Conservation (phyloP, 202 grass and related monocot species). For the Dendrocalamus latiflorus region DNA sequence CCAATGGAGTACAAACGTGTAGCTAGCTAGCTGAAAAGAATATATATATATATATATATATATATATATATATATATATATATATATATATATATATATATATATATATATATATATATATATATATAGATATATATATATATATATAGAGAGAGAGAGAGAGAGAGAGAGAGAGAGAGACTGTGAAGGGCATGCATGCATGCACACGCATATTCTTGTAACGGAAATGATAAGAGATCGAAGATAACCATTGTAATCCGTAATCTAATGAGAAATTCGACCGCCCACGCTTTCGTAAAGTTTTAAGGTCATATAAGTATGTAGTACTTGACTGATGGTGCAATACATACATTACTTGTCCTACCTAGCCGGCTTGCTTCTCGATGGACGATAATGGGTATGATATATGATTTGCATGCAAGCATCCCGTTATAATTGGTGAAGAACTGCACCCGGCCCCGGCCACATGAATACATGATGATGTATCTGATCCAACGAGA, state of each 20-base stretch:
- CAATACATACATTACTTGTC: constrained; percentile 20
- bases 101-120: no score
- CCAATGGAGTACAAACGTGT: constrained; percentile 15
- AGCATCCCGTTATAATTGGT: neutral
- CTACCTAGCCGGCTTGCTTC: constrained; percentile 9
- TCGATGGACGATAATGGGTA: neutral
- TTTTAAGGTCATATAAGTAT: constrained; percentile 9
- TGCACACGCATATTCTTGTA: constrained; percentile 5
- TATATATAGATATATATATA: no score
- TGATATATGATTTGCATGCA: constrained; percentile 1
- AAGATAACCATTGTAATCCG: constrained; percentile 5
- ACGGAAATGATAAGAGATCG: constrained; percentile 1
- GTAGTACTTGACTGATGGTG: constrained; percentile 15
- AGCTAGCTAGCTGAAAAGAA: constrained; percentile 14
- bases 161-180: no score
- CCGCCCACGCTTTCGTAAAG: constrained; percentile 21
- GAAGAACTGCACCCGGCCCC: no score
- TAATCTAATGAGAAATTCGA: neutral
- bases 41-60: neutral
- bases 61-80: no score
- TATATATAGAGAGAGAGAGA: no score
- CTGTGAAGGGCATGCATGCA: constrained; percentile 2
- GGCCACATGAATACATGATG: neutral
- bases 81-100: no score
- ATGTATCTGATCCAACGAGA: constrained; percentile 30